Evolutionary conservation across 768 basidiomycete species (phyloP).

Genomic region (Psilocybe azurescens): DNA sequence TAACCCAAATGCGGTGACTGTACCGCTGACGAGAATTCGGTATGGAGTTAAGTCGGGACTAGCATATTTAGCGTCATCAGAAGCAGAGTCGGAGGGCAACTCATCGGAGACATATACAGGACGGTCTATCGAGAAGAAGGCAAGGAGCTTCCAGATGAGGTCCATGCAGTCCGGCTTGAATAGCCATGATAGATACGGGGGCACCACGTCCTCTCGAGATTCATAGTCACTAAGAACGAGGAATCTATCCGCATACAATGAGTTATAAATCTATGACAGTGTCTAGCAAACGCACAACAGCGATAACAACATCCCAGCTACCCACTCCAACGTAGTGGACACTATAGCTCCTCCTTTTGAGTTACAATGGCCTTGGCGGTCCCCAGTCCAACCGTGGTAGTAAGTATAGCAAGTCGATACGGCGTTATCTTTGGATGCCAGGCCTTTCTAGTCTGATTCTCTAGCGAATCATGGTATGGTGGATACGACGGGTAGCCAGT

Average conservation of each 20-base stretch:
- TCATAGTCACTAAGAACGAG: slow-evolving; percentile 2
- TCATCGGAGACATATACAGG: slow-evolving; percentile 6
- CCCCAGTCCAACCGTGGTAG: slow-evolving; percentile 8
- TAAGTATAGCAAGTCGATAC: slow-evolving; percentile 11
- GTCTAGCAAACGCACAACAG: slow-evolving; percentile 7
- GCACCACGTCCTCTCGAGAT: background rate
- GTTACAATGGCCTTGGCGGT: slow-evolving; percentile 11
- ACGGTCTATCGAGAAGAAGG: background rate
- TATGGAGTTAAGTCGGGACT: slow-evolving; percentile 10
- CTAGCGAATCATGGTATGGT: too few relatives aligned
- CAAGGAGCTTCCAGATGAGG: slow-evolving; percentile 5
- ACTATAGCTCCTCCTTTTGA: slow-evolving; percentile 8
- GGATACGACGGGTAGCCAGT: too few relatives aligned
- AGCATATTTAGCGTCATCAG: background rate
- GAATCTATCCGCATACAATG: slow-evolving; percentile 13
- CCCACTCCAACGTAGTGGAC: slow-evolving; percentile 20
- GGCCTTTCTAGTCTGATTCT: too few relatives aligned
- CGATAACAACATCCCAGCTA: slow-evolving; percentile 11
- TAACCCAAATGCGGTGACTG: slow-evolving; percentile 9
- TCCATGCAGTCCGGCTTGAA: slow-evolving; percentile 16
- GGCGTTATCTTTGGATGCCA: too few relatives aligned
- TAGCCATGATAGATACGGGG: slow-evolving; percentile 6
- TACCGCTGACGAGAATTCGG: slow-evolving; percentile 12
- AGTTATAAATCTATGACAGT: slow-evolving; percentile 13
- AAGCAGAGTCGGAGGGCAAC: background rate